Conservation (phyloP, 441 rosid genomes). For the Monsonia emarginata region DNA sequence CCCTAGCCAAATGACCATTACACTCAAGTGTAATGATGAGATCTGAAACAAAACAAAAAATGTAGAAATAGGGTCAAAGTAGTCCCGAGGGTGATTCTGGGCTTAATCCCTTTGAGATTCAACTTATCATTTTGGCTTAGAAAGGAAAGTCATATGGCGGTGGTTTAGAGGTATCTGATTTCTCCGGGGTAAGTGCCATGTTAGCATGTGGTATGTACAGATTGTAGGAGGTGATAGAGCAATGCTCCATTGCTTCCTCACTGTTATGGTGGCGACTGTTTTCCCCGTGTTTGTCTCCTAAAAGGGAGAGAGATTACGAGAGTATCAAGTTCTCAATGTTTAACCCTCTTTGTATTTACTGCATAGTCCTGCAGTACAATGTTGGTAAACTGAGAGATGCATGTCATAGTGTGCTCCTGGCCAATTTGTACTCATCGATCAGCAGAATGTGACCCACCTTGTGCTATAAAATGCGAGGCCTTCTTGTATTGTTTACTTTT, state of each 20-base stretch:
- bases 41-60: neutral
- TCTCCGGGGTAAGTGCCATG: neutral
- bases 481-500: neutral
- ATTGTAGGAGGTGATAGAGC: neutral
- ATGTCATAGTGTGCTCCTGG: neutral
- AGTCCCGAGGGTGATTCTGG: neutral
- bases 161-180: neutral
- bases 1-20: too few relatives aligned
- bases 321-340: neutral
- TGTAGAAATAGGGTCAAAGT: neutral
- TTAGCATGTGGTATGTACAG: neutral
- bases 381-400: neutral
- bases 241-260: neutral
- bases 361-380: neutral
- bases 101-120: neutral
- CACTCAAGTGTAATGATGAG: neutral
- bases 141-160: neutral
- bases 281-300: neutral
- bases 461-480: neutral
- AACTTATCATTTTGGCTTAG: neutral
- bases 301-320: neutral
- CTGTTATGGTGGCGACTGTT: neutral
- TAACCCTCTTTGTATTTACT: neutral
- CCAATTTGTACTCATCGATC: neutral
- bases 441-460: neutral